Evolutionary conservation across 2,329 filamentous ascomycete genomes (phyloP), one percentile per base, ranked within the genome.

Genomic region (Geoglossum cookeanum): DNA sequence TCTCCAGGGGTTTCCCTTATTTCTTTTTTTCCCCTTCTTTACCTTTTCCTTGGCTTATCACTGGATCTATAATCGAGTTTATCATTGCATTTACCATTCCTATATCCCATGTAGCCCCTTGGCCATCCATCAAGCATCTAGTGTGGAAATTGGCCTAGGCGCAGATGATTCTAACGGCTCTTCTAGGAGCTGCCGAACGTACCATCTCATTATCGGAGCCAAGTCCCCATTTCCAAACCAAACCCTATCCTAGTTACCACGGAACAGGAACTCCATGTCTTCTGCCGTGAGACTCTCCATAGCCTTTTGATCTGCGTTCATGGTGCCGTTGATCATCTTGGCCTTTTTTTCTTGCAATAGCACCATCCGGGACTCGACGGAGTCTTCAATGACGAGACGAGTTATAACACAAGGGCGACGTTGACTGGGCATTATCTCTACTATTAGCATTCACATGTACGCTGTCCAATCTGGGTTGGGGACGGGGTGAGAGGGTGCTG

Each of bases 281-380:
- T 91, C 85, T 0, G 87, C 83, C 13, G 83, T 94, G 60, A 98
- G 74, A 58, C 89, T 91, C 67, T 97, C 88, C 79, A 97, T 87
- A 0, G 91, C 88, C 51, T 85, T 78, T 64, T 92, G 84, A 67
- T 97, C 91, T 48, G 87, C 85, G 69, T 97, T 96, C 69, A 98
- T 90, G 0, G 92, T 98, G 32, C 89, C 90, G 64, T 91, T 87
- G 66, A 98, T 98, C 87, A 98, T 91, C 66, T 85, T 91, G 0
- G 91, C 89, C 74, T 98, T 98, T 79, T 98, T 98, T 74, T 98
- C 92, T 68, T 98, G 92, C 30, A 98, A 78, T 62, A 92, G 75
- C 2, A 98, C 88, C 78, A 98, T 98, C 51, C 92, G 81, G 59
- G 86, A 92, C 72, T 98, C 92, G 32, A 98, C 91, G 0, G 87